Evolutionary conservation across 1,284 basidiomycete genomes (phyloP).

Genomic region (Trichosporon sp.): DNA sequence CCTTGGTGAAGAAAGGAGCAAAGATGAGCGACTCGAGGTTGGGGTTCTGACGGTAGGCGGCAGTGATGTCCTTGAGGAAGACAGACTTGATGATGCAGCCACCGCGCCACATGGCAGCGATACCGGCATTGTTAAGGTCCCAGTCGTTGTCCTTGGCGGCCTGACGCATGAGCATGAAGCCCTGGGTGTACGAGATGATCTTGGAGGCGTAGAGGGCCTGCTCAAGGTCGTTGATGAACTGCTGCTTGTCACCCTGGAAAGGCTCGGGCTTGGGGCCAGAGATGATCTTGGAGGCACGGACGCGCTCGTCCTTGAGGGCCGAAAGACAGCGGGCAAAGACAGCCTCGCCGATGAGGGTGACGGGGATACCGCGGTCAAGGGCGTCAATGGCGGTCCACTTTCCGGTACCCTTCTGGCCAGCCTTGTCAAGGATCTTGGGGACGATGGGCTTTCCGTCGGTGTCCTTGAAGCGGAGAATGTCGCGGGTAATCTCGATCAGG

Average conservation of each 20-base stretch:
- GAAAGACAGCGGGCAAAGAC: slow-evolving; percentile 99
- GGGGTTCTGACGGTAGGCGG: slow-evolving; percentile 84
- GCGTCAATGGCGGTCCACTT: slow-evolving; percentile 99
- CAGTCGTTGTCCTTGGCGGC: slow-evolving; percentile 87
- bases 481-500: slow-evolving; percentile 96
- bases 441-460: slow-evolving; percentile 84
- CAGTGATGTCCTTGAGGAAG: slow-evolving; percentile 90
- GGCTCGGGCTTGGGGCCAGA: slow-evolving; percentile 84
- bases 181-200: slow-evolving; percentile 99
- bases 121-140: slow-evolving; percentile 76
- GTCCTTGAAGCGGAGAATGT: slow-evolving; percentile 95
- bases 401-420: slow-evolving; percentile 99
- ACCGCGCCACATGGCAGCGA: slow-evolving; percentile 99
- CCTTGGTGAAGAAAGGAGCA: slow-evolving; percentile 97
- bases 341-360: slow-evolving; percentile 98
- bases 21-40: slow-evolving; percentile 92
- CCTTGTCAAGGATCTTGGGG: slow-evolving; percentile 90
- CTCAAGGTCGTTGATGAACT: slow-evolving; percentile 95
- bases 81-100: slow-evolving; percentile 98
- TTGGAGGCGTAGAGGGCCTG: slow-evolving; percentile 99
- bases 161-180: slow-evolving; percentile 99
- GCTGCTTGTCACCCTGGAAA: slow-evolving; percentile 97
- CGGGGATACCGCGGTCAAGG: slow-evolving; percentile 89
- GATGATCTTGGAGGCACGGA: slow-evolving; percentile 87
- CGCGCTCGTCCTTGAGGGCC: slow-evolving; percentile 95